Conservation (phyloP, 306 rosid genomes). For the Leucaena leucocephala region DNA sequence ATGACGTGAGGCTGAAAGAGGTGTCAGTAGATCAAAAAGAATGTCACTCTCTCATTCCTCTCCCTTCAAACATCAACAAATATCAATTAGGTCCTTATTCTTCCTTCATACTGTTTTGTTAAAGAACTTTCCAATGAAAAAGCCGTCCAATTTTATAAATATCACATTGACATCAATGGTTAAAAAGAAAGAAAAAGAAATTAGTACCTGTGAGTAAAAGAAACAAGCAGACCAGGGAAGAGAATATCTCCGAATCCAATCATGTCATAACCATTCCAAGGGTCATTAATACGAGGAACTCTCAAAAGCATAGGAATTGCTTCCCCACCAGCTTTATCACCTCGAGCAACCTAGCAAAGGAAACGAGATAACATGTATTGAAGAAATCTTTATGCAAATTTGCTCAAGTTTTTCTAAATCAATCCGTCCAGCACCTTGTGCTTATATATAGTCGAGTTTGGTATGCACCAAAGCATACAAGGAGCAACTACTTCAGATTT, state of each 20-base stretch:
- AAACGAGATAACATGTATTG: conserved; percentile 9
- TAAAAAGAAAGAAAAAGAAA: conserved; percentile 22
- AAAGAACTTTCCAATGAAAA: neutral
- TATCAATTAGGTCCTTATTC: conserved; percentile 6
- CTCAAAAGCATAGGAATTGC: conserved; percentile 95
- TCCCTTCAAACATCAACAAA: conserved; percentile 10
- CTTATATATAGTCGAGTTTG: neutral
- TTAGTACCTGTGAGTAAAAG: conserved; percentile 74
- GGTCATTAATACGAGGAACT: conserved; percentile 76
- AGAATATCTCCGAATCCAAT: conserved; percentile 96
- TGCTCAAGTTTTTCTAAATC: neutral
- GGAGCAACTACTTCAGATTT: neutral
- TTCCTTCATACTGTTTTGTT: neutral
- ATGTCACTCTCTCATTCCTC: neutral
- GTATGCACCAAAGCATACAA: neutral
- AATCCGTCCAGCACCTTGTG: neutral
- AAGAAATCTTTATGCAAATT: conserved; percentile 1
- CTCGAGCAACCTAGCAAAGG: conserved; percentile 77
- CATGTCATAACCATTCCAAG: conserved; percentile 96
- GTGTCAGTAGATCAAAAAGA: neutral
- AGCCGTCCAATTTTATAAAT: conserved; percentile 27
- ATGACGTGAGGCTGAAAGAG: neutral
- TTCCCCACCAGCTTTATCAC: conserved; percentile 87
- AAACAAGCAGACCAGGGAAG: conserved; percentile 94
- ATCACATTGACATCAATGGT: neutral